phyloP scores from a whole-genome alignment of 495 filamentous ascomycete genomes.

The Daldinia loculata region DNA sequence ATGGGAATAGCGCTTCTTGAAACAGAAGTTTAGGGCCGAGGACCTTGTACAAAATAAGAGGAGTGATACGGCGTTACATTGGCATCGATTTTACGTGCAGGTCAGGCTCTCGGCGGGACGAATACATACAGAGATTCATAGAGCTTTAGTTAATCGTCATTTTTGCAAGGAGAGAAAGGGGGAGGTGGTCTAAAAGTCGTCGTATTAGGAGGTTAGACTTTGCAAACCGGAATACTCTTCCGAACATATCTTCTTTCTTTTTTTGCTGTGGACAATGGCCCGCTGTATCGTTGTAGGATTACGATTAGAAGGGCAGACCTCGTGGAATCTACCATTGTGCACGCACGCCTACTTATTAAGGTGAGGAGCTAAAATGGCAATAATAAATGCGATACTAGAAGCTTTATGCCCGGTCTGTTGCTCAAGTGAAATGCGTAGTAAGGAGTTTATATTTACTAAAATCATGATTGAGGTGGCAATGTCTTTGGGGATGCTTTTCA shows the following conservation, averaged over 20 bases:
- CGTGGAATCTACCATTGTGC: conserved; percentile 12
- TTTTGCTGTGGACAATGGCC: conserved; percentile 5
- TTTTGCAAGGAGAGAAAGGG: conserved; percentile 8
- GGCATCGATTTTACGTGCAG: conserved; percentile 21
- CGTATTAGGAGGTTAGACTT: conserved; percentile 30
- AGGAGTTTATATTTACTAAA: too few relatives aligned
- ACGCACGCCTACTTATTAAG: conserved; percentile 17
- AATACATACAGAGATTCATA: conserved; percentile 30
- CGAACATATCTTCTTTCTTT: conserved; percentile 9
- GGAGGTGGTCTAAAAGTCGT: conserved; percentile 13
- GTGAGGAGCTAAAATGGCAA: conserved; percentile 2
- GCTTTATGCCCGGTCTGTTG: background rate
- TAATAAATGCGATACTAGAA: background rate
- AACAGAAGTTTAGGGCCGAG: conserved; percentile 2
- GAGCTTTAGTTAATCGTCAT: conserved; percentile 36
- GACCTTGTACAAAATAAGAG: conserved; percentile 39
- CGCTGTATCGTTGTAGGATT: conserved; percentile 30
- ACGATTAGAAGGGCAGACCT: conserved; percentile 26
- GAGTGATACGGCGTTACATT: conserved; percentile 27
- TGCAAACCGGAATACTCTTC: conserved; percentile 15
- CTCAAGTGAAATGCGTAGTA: background rate
- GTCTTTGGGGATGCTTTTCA: too few relatives aligned
- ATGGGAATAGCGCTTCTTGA: conserved; percentile 1
- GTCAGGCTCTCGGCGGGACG: conserved; percentile 19
- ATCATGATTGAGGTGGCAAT: too few relatives aligned